phyloP scores from a whole-genome alignment of 2,329 filamentous ascomycete species.

The Dactylellina sp. region DNA sequence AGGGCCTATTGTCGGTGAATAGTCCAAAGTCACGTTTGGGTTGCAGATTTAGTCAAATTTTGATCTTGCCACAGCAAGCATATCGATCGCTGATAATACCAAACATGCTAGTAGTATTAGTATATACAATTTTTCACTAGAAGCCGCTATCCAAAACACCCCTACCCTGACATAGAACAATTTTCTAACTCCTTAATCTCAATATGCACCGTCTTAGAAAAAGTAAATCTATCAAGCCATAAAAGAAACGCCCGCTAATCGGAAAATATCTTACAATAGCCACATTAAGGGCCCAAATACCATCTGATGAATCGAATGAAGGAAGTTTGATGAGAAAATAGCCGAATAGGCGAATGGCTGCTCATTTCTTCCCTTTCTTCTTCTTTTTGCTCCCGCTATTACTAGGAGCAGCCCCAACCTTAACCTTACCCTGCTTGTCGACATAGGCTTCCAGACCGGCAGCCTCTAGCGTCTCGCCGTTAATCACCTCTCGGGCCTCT shows the following conservation, averaged over 20 bases:
- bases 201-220: not conserved
- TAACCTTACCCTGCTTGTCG: constrained; percentile 60
- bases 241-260: constrained; percentile 21
- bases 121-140: too few relatives aligned
- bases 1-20: too few relatives aligned
- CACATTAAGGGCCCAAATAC: not conserved
- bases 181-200: constrained; percentile 1
- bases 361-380: constrained; percentile 56
- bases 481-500: constrained; percentile 60
- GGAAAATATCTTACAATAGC: not conserved
- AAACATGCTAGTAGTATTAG: too few relatives aligned
- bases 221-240: not conserved
- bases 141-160: too few relatives aligned
- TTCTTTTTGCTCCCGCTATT: constrained; percentile 47
- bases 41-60: too few relatives aligned
- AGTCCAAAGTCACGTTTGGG: too few relatives aligned
- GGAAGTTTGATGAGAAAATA: too few relatives aligned
- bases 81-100: too few relatives aligned
- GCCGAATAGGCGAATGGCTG: not conserved
- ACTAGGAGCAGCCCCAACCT: constrained; percentile 42
- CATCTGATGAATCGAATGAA: not conserved
- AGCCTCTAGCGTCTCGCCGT: constrained; percentile 60
- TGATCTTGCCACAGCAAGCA: too few relatives aligned
- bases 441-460: constrained; percentile 61
- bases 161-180: not conserved